phyloP scores from a whole-genome alignment of 768 basidiomycete genomes.

The Trametes meyenii region DNA sequence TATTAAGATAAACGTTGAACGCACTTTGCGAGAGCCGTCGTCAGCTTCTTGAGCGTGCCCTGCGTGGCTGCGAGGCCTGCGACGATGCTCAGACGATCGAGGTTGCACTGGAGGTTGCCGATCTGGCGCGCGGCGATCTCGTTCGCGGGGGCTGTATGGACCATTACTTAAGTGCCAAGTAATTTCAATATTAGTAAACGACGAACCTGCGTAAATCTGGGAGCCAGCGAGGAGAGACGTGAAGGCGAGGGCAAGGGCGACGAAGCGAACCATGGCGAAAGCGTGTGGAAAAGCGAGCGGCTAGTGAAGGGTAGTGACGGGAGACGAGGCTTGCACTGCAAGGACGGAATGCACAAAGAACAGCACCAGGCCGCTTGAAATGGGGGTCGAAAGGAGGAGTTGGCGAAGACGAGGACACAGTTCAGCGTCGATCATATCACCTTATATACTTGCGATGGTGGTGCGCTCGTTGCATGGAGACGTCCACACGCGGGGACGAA shows the following conservation, averaged over 20 bases:
- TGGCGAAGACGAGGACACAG: neutral
- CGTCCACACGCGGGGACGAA: no score
- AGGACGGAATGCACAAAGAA: slow-evolving; percentile 2
- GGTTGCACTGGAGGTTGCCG: slow-evolving; percentile 38
- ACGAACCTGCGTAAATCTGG: slow-evolving; percentile 17
- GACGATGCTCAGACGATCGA: slow-evolving; percentile 37
- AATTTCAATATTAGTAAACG: neutral
- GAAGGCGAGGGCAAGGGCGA: slow-evolving; percentile 14
- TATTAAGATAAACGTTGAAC: neutral
- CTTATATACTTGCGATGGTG: neutral
- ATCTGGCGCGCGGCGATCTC: slow-evolving; percentile 31
- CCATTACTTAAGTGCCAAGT: neutral
- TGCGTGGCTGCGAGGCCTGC: slow-evolving; percentile 27
- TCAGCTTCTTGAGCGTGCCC: slow-evolving; percentile 26
- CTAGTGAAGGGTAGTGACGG: neutral
- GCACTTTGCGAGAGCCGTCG: slow-evolving; percentile 20
- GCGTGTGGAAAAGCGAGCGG: neutral
- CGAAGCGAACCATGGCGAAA: slow-evolving; percentile 10
- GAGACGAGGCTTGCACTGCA: neutral
- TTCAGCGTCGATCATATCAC: neutral
- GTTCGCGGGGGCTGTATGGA: slow-evolving; percentile 1
- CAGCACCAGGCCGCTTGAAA: neutral
- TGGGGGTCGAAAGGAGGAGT: neutral
- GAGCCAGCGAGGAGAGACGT: slow-evolving; percentile 17
- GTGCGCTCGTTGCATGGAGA: no score